Evolutionary conservation across 176 grass and related monocot species (phyloP), one percentile per base, ranked within the genome.

Genomic region (Dactylis glomerata): DNA sequence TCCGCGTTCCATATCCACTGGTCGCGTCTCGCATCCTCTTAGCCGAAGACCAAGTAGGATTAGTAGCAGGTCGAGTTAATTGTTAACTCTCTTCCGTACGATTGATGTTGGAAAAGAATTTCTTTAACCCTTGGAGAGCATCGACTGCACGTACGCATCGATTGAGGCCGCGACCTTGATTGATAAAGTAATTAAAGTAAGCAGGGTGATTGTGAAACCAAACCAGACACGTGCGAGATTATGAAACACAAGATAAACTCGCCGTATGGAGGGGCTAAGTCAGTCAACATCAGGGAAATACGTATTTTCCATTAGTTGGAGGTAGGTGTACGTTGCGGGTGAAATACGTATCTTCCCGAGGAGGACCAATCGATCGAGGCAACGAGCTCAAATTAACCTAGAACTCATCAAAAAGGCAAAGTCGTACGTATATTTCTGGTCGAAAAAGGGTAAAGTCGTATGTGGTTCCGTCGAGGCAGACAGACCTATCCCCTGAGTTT

Each of bases 241-340:
- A n/a, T 13, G 12, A 38, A 15, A 9, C 8, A 68, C 8, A 3
- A 40, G 36, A 69, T 69, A 69, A 68, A 41, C 36, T n/a, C 5
- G 1, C 6, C 45, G 26, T 59, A 9, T 54, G 57, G 28, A 44
- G 33, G 55, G 34, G 8, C 10, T 69, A 22, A 19, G 24, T 46
- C 68, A 55, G 77, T 85, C 82, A 24, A 52, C 78, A 22, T 72
- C 63, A 23, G 19, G 2, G 24, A 17, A 58, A 82, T 70, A 85
- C 77, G 82, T 70, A 62, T 85, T 61, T 46, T 65, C 19, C 10
- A 61, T 49, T 30, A 61, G 4, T 61, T 10, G 9, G 24, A 9
- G 20, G 83, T 86, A 9, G 20, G 83, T 86, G 51, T 27, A 71
- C 73, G 71, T 90, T 90, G 27, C 88, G 83, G 83, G 83, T 36